A percentile compares a stretch with the other conserved stretches of the same genome.
Conservation (phyloP, 1,284 basidiomycete genomes). For the Tranzscheliella williamsii region DNA sequence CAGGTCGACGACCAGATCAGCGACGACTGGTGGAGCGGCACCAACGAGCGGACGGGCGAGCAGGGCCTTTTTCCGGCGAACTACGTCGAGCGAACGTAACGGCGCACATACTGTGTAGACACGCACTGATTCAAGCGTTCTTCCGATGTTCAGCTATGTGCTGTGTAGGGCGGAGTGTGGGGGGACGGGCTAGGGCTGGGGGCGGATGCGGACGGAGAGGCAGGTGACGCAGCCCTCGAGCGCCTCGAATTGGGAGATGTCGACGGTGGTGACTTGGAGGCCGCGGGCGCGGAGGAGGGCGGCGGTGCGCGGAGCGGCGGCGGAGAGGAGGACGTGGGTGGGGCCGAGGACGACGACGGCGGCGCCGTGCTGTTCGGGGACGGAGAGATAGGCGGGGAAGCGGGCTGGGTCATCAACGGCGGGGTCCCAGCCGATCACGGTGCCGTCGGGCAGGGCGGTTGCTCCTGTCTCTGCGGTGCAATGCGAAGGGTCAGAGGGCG, state of each 20-base stretch:
- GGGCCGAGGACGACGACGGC: conserved; percentile 15
- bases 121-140: too few relatives aligned
- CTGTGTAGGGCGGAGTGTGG: too few relatives aligned
- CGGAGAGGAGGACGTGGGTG: conserved; percentile 10
- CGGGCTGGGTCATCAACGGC: conserved; percentile 11
- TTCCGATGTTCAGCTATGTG: too few relatives aligned
- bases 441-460: conserved; percentile 30
- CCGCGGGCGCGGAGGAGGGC: conserved; percentile 9
- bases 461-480: conserved; percentile 19
- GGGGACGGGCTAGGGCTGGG: too few relatives aligned
- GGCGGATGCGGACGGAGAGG: conserved; percentile 14
- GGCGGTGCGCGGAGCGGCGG: conserved; percentile 8
- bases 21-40: conserved; percentile 60
- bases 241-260: conserved; percentile 19
- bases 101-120: not conserved
- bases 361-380: conserved; percentile 19
- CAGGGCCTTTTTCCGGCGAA: conserved; percentile 66
- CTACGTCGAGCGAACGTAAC: conserved; percentile 40
- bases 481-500: not conserved
- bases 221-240: conserved; percentile 29
- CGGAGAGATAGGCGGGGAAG: conserved; percentile 6
- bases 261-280: conserved; percentile 8
- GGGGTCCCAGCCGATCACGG: conserved; percentile 10
- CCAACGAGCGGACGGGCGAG: conserved; percentile 56
- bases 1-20: conserved; percentile 56